Evolutionary conservation across 106 monocot species (phyloP).

Genomic region (Acorus calamus): DNA sequence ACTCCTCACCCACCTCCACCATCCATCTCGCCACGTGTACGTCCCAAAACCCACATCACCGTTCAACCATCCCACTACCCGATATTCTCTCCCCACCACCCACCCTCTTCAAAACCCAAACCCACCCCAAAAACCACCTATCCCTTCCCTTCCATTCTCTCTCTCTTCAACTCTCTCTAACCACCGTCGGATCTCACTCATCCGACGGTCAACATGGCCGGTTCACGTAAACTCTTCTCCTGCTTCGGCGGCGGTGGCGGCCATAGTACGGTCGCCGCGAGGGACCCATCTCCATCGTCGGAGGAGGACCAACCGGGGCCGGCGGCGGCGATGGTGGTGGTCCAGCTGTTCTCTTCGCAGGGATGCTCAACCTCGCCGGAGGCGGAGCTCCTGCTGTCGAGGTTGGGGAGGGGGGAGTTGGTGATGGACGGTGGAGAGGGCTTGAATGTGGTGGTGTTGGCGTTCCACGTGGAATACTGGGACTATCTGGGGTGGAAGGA

Average conservation of each 20-base stretch:
- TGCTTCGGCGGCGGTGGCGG: constrained; percentile 51
- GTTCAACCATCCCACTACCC: no score
- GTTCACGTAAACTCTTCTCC: constrained; percentile 51
- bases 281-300: neutral
- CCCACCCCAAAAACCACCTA: no score
- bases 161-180: no score
- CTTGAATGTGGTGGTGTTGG: constrained; percentile 35
- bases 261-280: no score
- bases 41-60: no score
- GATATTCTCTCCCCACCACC: no score
- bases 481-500: constrained; percentile 94
- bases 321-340: constrained; percentile 48
- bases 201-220: neutral
- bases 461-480: constrained; percentile 92
- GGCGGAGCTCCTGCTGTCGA: constrained; percentile 53
- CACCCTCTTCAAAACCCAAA: no score
- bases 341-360: constrained; percentile 94
- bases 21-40: no score
- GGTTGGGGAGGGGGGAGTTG: constrained; percentile 43
- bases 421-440: neutral
- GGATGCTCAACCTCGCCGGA: constrained; percentile 77
- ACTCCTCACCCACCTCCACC: no score
- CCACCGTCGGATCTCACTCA: no score
- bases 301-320: constrained; percentile 34
- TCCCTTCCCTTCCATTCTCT: no score